Base-by-base conservation (phyloP, 2,329 filamentous ascomycete genomes). In the Colletotrichum lini region DNA sequence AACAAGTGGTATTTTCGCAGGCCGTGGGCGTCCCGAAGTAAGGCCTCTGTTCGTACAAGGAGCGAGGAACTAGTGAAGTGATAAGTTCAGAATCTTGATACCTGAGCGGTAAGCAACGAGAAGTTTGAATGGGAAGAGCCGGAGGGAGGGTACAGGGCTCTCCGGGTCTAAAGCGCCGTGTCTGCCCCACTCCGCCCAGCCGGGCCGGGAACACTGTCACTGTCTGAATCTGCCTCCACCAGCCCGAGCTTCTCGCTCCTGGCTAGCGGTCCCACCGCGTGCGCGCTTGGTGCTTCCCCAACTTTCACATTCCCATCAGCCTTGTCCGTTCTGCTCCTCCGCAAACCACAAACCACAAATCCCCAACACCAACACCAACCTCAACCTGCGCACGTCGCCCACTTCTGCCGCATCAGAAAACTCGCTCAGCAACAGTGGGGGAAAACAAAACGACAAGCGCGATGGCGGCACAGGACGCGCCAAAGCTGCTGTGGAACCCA, bases 401-500 rank as follows among this genome's bases (percentile, higher is more conserved):
- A n/a, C 38, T 53, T 45, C 50, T 10, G 52, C 18, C 50, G 47
- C 16, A 40, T 23, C 30, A 52, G 21, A 3, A 49, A 49, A 8
- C 18, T 30, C 23, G 21, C 38, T 8, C 9, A 44, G n/a, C 16
- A 50, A 49, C 8, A 30, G 30, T 9, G 30, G 8, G 8, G 8
- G 6, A 30, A 30, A 30, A 7, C 6, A 30, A 30, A 30, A 63
- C 60, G 21, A 58, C 26, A 45, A 63, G 60, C 58, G 58, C 53
- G 70, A 72, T 72, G 70, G 66, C 70, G 60, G 44, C 67, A 15
- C 53, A 47, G 47, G 70, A 72, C 59, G 35, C 59, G 65, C 70
- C 70, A 23, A 86, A 86, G 78, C 85, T 92, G 35, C 91, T 98
- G 76, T 98, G 96, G 96, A 98, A 98, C 79, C 91, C 94, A 21